phyloP scores from a whole-genome alignment of 768 basidiomycete genomes.

The Tylopilus vinaceipallidus region DNA sequence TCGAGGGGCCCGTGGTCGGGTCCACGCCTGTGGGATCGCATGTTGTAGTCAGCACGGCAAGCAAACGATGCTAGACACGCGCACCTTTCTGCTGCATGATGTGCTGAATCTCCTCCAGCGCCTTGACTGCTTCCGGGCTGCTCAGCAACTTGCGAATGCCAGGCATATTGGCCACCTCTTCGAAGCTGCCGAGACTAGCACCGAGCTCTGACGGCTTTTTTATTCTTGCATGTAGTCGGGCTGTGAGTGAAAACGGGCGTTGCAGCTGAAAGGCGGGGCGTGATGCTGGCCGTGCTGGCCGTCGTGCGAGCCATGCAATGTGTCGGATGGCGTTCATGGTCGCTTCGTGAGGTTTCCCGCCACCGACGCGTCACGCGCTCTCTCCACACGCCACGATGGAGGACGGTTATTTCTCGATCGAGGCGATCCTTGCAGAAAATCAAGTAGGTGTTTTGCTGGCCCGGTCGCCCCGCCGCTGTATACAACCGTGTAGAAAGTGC shows the following conservation, averaged over 20 bases:
- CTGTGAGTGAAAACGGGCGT: constrained; percentile 33
- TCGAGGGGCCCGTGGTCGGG: constrained; percentile 44
- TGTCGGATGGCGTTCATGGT: constrained; percentile 26
- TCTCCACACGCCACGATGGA: constrained; percentile 55
- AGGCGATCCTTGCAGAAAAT: constrained; percentile 89
- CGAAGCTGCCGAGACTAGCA: constrained; percentile 40
- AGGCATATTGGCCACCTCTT: constrained; percentile 38
- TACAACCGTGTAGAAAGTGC: constrained; percentile 64
- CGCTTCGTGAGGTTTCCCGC: constrained; percentile 11
- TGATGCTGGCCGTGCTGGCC: constrained; percentile 13
- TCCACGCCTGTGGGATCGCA: constrained; percentile 45
- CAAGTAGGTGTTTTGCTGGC: constrained; percentile 47
- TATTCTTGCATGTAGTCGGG: constrained; percentile 28
- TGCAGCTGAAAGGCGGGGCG: constrained; percentile 10
- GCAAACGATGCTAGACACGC: not conserved
- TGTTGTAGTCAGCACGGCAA: not conserved
- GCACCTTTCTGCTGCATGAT: constrained; percentile 51
- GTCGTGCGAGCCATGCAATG: constrained; percentile 12
- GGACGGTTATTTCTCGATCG: constrained; percentile 88
- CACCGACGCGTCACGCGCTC: constrained; percentile 20
- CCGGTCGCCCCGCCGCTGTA: not conserved
- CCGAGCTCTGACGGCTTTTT: constrained; percentile 29
- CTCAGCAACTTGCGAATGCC: constrained; percentile 47
- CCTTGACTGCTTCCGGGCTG: constrained; percentile 49
- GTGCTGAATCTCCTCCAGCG: constrained; percentile 44